These are phyloP conservation scores for Pterocarpus santalinus DNA, from an alignment of 306 rosid genomes.

Conservation along the genomic window DNA sequence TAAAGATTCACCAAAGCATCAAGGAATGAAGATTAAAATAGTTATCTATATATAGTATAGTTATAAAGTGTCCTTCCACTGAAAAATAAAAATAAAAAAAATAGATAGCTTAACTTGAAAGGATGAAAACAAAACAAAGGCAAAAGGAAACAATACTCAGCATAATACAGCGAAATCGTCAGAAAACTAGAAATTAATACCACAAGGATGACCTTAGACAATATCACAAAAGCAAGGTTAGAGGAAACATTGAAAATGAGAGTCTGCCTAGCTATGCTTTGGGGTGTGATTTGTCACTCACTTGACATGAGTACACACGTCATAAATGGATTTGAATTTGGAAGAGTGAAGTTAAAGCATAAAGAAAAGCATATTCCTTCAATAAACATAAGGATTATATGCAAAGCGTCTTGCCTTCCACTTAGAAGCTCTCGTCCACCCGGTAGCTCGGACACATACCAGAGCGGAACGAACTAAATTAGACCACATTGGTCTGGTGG, in stretches of 20 bases:
- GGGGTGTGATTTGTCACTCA: not conserved
- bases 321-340: no score
- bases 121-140: not conserved
- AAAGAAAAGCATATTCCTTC: no score
- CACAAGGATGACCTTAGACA: no score
- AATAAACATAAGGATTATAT: not conserved
- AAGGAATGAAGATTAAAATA: not conserved
- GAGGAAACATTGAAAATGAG: no score
- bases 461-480: conserved; percentile 5
- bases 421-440: conserved; percentile 41
- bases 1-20: no score
- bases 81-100: not conserved
- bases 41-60: not conserved
- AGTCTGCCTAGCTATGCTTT: not conserved
- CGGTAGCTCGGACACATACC: conserved; percentile 7
- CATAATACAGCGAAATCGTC: no score
- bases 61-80: not conserved
- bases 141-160: not conserved
- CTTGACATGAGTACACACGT: not conserved
- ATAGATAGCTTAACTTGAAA: not conserved
- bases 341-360: no score
- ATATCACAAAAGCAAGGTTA: no score
- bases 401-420: conserved; percentile 23
- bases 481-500: conserved; percentile 23
- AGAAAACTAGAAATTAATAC: no score